Base-by-base conservation (phyloP, 2,329 filamentous ascomycete genomes). In the Colletotrichum sp. region DNA sequence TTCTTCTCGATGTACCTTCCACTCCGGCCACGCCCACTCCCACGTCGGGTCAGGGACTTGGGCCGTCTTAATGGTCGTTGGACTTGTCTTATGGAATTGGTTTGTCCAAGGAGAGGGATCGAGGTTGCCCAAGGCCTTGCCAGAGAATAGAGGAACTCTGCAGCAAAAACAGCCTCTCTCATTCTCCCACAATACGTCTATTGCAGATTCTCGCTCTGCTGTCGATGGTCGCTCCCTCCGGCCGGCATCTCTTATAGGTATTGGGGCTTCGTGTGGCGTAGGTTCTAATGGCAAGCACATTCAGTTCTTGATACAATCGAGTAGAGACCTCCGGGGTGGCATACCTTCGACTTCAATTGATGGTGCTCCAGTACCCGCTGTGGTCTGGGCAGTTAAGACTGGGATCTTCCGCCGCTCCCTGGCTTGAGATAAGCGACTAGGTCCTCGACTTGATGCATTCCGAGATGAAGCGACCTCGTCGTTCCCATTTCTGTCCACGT, bases 111-210 rank as follows among this genome's bases (percentile, higher is more conserved):
- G 89, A 9, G 94, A 85, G 1, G 96, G 95, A 81, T 99, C 97
- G 65, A 98, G 91, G 76, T 95, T 94, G 44, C 98, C 92, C 2
- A 99, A 90, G 3, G 96, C 96, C 77, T 93, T 94, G 9, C 92
- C 91, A 2, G 96, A 98, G 87, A 98, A 99, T n/a, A 98, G 90
- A 0, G 96, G 93, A 15, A 96, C 91, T 32, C 97, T 96, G 81
- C 96, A 99, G 77, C 98, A 88, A 82, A 98, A 98, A 52, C 92
- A 93, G 13, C 97, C 97, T 73, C 97, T 92, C 86, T 99, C 95
- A 82, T 99, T 99, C 84, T 99, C 97, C 84, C 98, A 99, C 0
- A 99, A 88, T 7, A 99, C 91, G 78, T 99, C 97, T 76, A 99
- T 92, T 32, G 91, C 93, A 4, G 88, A 88, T 78, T 92, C 82